Evolutionary conservation across 495 filamentous ascomycete genomes (phyloP), one percentile per base, ranked within the genome.

Genomic region (Copromyces sp.): DNA sequence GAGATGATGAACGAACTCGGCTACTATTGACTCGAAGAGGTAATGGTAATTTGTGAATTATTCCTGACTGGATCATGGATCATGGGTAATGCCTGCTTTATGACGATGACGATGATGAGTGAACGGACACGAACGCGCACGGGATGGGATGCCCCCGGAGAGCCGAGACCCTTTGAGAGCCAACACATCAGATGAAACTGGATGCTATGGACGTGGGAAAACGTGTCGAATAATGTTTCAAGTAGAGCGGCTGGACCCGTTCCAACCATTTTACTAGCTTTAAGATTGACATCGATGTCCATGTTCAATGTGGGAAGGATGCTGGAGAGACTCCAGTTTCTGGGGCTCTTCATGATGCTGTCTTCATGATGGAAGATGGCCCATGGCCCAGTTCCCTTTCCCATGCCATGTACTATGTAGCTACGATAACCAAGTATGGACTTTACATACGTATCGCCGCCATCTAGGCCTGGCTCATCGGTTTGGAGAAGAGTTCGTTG

Each of bases 11-110:
- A 17, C 39, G 40, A 32, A 24, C 20, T 24, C 8, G 39, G 39
- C 39, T 3, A 47, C 29, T 37, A 44, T 68, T n/a, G 59, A 47
- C 39, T 74, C 69, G 78, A 70, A 75, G 76, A 74, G 72, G 69
- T 79, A 82, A 81, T 79, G 69, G 44, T 79, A 80, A 81, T 81
- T 35, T 47, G 47, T 71, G 72, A 39, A 65, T 71, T 38, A 72
- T 47, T 8, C 6, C 14, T 32, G 35, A 5, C 35, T 37, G 35
- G 35, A 37, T 37, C 35, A 37, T n/a, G 14, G 53, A 35, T 65
- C 53, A 17, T 17, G 53, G 53, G 29, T 65, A 65, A 61, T 65
- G 53, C 53, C 29, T 9, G 39, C 3, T 40, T 16, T 29, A 32
- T 42, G 12, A 40, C 47, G 20, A 29, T 59, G 47, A 29, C 47